Base-by-base conservation (phyloP, 768 basidiomycete species). In the Hericium coralloides region DNA sequence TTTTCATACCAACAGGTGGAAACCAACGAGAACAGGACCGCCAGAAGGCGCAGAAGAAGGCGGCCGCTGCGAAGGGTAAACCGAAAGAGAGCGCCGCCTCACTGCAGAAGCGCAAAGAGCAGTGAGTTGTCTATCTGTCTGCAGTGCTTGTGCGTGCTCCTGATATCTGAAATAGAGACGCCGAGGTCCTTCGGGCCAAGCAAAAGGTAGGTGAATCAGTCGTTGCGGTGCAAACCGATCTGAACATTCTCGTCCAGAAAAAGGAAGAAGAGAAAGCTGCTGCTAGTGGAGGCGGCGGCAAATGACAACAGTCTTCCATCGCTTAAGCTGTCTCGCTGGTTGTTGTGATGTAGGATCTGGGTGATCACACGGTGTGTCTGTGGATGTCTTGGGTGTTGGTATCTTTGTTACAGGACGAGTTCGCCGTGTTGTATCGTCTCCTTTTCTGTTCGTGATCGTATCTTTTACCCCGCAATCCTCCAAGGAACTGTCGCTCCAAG, bases 1-100 rank as follows among this genome's bases (percentile, higher is more conserved):
- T 23, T 17, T 25, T 14, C 18, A 39, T 15, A 25, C 25, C 45
- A 64, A 38, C 64, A 91, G 89, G 89, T 65, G 89, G 89, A 63
- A 89, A 92, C 67, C 89, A 91, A 69, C 81, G 89, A 53, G 89
- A 92, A 7, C 76, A 72, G 69, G 89, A 86, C 69, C 87, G 89
- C 61, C 70, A 72, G 20, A 84, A 82, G 67, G 83, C 86, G 14
- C 82, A 83, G 73, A 92, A 92, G 75, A 90, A 88, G 71, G 70
- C 73, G 14, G 78, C 78, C 1, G 71, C 74, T 14, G 71, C 70
- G 53, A 85, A 84, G 70, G 64, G 68, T 18, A 87, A 87, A 71
- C 68, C 82, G 39, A 90, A 89, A 71, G 87, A 89, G 70, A 87
- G 85, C 64, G 82, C 78, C 12, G 59, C 74, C 1, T 73, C 50